phyloP scores from a whole-genome alignment of 345 rosid species.

The Arabis alpina region DNA sequence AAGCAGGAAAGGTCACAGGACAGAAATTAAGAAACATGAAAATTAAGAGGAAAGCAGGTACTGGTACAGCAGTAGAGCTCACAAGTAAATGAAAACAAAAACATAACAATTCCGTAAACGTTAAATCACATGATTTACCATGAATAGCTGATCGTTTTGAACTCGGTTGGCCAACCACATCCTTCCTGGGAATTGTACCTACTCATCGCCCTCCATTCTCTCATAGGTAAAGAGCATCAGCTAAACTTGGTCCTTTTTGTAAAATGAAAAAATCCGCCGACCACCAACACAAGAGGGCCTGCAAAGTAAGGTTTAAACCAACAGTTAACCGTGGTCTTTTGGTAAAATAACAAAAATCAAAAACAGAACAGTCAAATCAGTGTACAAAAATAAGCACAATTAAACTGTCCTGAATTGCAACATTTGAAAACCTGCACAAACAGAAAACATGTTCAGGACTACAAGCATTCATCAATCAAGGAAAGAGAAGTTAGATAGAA shows the following conservation, averaged over 20 bases:
- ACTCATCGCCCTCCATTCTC: slow-evolving; percentile 17
- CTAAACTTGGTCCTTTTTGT: no score
- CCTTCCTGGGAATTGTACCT: not conserved
- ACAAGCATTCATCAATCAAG: slow-evolving; percentile 36
- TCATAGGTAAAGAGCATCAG: slow-evolving; percentile 9
- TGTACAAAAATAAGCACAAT: slow-evolving; percentile 33
- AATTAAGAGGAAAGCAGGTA: slow-evolving; percentile 6
- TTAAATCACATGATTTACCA: slow-evolving; percentile 25
- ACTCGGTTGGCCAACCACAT: slow-evolving; percentile 10
- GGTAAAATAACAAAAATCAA: not conserved
- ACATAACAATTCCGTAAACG: not conserved
- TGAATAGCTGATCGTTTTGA: slow-evolving; percentile 16
- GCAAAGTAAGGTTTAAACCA: slow-evolving; percentile 33
- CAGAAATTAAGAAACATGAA: slow-evolving; percentile 12
- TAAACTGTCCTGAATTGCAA: slow-evolving; percentile 60
- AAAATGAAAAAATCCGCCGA: no score
- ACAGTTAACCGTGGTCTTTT: slow-evolving; percentile 20
- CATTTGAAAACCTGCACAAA: slow-evolving; percentile 76
- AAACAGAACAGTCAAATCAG: slow-evolving; percentile 36
- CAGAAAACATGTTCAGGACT: slow-evolving; percentile 51
- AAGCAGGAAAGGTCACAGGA: slow-evolving; percentile 10
- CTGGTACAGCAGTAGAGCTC: slow-evolving; percentile 8
- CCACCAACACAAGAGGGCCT: slow-evolving; percentile 29
- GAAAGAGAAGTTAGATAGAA: slow-evolving; percentile 22
- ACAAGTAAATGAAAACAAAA: not conserved